Percentiles rank a stretch among this genome's conserved stretches.
phyloP scores from a whole-genome alignment of 257 asterid genomes.

The Solanum tarijense region DNA sequence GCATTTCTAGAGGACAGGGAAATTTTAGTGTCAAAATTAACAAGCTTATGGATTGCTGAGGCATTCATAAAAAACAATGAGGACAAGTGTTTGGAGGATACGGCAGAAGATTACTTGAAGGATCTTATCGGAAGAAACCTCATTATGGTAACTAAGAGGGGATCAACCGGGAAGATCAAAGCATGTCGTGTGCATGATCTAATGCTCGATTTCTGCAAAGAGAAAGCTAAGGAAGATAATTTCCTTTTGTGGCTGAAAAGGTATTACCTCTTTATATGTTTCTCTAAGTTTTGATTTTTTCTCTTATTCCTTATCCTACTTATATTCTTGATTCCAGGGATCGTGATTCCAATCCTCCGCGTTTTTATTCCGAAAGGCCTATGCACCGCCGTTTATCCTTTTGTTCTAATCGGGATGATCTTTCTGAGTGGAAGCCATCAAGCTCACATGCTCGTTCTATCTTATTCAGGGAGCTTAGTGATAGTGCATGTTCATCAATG shows the following conservation, averaged over 20 bases:
- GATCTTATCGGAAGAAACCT: neutral
- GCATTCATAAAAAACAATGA: neutral
- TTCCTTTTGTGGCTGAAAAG: neutral
- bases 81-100: neutral
- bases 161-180: neutral
- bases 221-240: neutral
- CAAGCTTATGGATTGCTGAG: neutral
- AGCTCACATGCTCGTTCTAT: neutral
- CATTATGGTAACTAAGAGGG: neutral
- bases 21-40: neutral
- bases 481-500: neutral
- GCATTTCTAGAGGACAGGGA: neutral
- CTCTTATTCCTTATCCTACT: neutral
- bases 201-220: neutral
- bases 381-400: neutral
- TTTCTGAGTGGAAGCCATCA: neutral
- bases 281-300: neutral
- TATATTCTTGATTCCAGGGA: neutral
- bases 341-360: neutral
- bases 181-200: neutral
- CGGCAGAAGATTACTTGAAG: neutral
- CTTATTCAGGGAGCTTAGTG: neutral
- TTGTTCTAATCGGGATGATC: neutral
- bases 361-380: neutral
- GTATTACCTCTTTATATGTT: neutral